Evolutionary conservation across 1,284 basidiomycete species (phyloP), one percentile per base, ranked within the genome.

Genomic region (Irpex lacteus): DNA sequence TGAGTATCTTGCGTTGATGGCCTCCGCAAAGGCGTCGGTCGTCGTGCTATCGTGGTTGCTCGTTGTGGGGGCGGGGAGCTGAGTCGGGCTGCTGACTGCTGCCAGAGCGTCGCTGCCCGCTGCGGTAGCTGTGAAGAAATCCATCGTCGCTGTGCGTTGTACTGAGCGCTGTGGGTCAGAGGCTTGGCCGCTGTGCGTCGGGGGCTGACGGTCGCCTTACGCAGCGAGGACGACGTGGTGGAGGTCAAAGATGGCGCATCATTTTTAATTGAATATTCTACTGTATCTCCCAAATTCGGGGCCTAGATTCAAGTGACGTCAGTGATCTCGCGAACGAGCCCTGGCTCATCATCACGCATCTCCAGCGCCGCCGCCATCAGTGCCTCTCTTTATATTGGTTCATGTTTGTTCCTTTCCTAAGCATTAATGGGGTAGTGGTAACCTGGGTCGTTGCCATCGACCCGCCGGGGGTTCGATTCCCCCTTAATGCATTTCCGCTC

Each of bases 381-480:
- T 34, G 32, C 32, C 32, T 34, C 32, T 34, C 32, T 13, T 47
- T 13, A 47, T 47, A 47, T 13, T n/a, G 1, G 4, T 13, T 47
- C 7, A 47, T 47, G 7, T 47, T 47, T 47, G n/a, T 21, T 21
- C 38, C 38, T 40, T n/a, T 26, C n/a, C 32, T 36, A 56, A 19
- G 75, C 77, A 78, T 78, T 76, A 78, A 77, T 80, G 78, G 79
- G 79, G 79, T 80, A 80, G 79, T 80, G 78, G 78, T 79, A 80
- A 80, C 77, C 79, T 81, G 77, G 78, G 78, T 81, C 79, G 79
- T 81, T 81, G 79, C 79, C 79, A 81, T 78, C 73, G 72, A 85
- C 85, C 85, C 85, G 85, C 85, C 84, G 85, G 83, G 85, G 81
- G 85, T 87, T 87, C 85, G 82, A 88, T 87, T 86, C 85, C 84